Percentiles rank a stretch among this genome's conserved stretches.
Conservation (phyloP, 1,139 yeast species). For the Geotrichum bryndzae region DNA sequence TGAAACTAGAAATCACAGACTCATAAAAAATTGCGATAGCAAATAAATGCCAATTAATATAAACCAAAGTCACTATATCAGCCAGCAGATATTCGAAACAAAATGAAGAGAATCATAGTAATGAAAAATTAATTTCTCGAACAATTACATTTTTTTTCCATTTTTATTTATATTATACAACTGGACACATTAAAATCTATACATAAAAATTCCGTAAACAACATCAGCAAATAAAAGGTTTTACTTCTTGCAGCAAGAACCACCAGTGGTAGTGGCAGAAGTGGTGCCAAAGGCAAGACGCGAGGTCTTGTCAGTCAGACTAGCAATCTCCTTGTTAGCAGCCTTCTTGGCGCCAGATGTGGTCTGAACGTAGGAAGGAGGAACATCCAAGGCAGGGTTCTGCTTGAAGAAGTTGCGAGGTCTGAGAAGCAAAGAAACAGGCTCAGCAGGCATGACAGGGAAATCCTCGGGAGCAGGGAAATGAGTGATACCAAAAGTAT, state of each 20-base stretch:
- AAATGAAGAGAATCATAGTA: background rate
- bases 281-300: conserved; percentile 38
- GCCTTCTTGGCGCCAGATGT: conserved; percentile 49
- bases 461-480: conserved; percentile 87
- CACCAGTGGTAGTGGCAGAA: conserved; percentile 1
- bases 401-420: conserved; percentile 74
- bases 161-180: background rate
- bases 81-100: background rate
- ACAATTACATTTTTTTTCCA: background rate
- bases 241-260: conserved; percentile 28
- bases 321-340: conserved; percentile 37
- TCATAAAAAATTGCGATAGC: no score
- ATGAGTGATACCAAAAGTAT: conserved; percentile 77
- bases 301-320: conserved; percentile 46
- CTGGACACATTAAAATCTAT: background rate
- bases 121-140: background rate
- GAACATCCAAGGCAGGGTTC: conserved; percentile 70
- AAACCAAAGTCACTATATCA: no score
- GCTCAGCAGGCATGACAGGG: conserved; percentile 86
- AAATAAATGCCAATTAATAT: no score
- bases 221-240: background rate
- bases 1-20: no score
- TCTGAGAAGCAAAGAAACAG: conserved; percentile 64
- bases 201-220: background rate
- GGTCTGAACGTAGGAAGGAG: conserved; percentile 62